phyloP scores from a whole-genome alignment of 169 alveolate species.

The Sarcocystis neurona region DNA sequence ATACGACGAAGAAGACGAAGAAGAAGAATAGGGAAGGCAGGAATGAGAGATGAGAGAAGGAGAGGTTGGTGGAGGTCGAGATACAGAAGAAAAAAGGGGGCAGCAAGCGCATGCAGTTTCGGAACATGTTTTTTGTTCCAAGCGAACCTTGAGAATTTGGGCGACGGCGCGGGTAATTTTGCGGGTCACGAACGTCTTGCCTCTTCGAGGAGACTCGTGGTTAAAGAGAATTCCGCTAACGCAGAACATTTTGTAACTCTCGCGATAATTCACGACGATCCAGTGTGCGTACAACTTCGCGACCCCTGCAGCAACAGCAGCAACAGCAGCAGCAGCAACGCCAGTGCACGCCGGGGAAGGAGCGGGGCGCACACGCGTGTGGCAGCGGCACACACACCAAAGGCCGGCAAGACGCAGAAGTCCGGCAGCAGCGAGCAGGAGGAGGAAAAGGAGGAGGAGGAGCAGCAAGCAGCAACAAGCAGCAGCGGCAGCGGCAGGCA shows the following conservation, averaged over 20 bases:
- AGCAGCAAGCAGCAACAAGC: background rate
- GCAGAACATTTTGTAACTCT: constrained; percentile 76
- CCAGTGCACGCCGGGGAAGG: background rate
- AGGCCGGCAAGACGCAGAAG: too few species aligned
- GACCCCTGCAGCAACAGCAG: constrained; percentile 53
- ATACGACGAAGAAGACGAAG: too few species aligned
- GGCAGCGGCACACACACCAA: too few species aligned
- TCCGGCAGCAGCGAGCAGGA: too few species aligned
- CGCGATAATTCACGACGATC: constrained; percentile 74
- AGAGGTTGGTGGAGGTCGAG: too few species aligned
- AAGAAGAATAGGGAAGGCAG: too few species aligned
- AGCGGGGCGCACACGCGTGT: background rate
- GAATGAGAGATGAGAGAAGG: too few species aligned
- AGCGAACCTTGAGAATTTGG: constrained; percentile 63
- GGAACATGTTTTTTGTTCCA: too few species aligned
- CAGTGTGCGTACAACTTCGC: constrained; percentile 77
- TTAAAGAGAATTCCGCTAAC: constrained; percentile 79
- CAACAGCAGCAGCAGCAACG: background rate
- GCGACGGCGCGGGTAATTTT: constrained; percentile 79
- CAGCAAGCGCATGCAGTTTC: background rate
- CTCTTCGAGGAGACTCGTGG: constrained; percentile 84
- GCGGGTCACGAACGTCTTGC: constrained; percentile 77
- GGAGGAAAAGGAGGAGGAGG: too few species aligned
- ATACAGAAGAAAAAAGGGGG: background rate
- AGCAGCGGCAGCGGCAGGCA: background rate